A percentile compares a stretch with the other conserved stretches of the same genome.
Evolutionary conservation across 2,329 filamentous ascomycete species (phyloP).

Genomic region (Penicillium brasilianum): DNA sequence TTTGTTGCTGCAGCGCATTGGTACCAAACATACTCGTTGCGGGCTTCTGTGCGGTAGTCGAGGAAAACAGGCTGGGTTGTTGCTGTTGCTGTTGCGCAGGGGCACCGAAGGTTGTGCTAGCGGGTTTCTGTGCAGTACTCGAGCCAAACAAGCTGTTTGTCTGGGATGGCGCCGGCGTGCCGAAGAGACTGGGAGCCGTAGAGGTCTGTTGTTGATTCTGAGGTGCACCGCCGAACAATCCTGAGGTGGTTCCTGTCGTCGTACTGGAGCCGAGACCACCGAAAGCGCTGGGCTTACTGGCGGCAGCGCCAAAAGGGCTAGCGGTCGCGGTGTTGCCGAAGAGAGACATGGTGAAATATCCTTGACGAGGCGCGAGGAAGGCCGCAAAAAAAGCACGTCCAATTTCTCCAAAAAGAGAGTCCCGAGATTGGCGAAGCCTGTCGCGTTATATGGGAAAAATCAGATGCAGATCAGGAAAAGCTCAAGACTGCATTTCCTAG

Average conservation of each 20-base stretch:
- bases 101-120: slow-evolving; percentile 47
- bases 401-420: slow-evolving; percentile 4
- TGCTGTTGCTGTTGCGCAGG: slow-evolving; percentile 3
- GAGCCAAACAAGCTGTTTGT: slow-evolving; percentile 37
- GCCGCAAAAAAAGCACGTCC: slow-evolving; percentile 23
- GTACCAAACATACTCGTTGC: slow-evolving; percentile 47
- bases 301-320: slow-evolving; percentile 39
- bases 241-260: slow-evolving; percentile 30
- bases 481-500: slow-evolving; percentile 18
- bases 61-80: slow-evolving; percentile 31
- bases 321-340: slow-evolving; percentile 39
- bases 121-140: slow-evolving; percentile 28
- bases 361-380: slow-evolving; percentile 17
- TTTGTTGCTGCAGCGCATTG: slow-evolving; percentile 33
- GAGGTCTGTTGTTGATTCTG: slow-evolving; percentile 32
- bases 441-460: not conserved
- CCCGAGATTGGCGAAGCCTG: slow-evolving; percentile 2
- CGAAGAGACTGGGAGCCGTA: slow-evolving; percentile 34
- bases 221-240: slow-evolving; percentile 37
- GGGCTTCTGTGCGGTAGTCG: slow-evolving; percentile 29
- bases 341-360: slow-evolving; percentile 42
- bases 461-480: slow-evolving; percentile 1
- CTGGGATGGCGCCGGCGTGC: slow-evolving; percentile 31
- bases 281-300: slow-evolving; percentile 47
- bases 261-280: slow-evolving; percentile 36